Evolutionary conservation across 2,329 filamentous ascomycete genomes (phyloP).

Genomic region (Chrysosporium queenslandicum): DNA sequence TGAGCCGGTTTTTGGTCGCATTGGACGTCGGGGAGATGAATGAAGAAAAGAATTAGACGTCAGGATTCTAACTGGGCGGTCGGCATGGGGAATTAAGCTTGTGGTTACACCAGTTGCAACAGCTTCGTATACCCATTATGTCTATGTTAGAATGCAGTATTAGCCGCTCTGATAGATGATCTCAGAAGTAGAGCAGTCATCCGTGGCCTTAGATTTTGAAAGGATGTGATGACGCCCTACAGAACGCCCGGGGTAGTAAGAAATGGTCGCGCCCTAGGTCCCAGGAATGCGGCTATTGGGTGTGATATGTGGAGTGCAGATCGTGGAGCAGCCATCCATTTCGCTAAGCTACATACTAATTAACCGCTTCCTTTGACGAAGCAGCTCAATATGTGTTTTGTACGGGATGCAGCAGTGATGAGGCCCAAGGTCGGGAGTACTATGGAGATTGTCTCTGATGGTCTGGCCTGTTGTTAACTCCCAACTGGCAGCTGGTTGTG

Average conservation of each 20-base stretch:
- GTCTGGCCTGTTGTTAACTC: too few species aligned
- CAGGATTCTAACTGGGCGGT: neutral
- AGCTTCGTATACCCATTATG: neutral
- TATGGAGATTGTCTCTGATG: too few species aligned
- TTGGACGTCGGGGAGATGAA: constrained; percentile 52
- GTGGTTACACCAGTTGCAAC: neutral
- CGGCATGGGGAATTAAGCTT: neutral
- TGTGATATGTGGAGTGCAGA: neutral
- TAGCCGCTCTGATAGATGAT: neutral
- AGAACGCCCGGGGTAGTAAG: too few species aligned
- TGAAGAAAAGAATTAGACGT: neutral
- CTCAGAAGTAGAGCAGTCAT: neutral
- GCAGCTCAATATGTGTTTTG: too few species aligned
- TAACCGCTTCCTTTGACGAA: too few species aligned
- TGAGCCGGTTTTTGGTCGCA: constrained; percentile 73
- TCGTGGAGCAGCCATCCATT: neutral
- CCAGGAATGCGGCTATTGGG: neutral
- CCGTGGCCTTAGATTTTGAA: neutral
- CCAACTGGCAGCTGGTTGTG: too few species aligned
- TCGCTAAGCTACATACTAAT: too few species aligned
- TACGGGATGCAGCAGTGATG: too few species aligned
- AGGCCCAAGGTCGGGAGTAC: too few species aligned
- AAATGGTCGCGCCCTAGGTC: neutral
- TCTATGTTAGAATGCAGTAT: neutral
- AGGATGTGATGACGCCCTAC: too few species aligned